Evolutionary conservation across 208 protist species (phyloP).

Genomic region (Trypanosoma lewisi): DNA sequence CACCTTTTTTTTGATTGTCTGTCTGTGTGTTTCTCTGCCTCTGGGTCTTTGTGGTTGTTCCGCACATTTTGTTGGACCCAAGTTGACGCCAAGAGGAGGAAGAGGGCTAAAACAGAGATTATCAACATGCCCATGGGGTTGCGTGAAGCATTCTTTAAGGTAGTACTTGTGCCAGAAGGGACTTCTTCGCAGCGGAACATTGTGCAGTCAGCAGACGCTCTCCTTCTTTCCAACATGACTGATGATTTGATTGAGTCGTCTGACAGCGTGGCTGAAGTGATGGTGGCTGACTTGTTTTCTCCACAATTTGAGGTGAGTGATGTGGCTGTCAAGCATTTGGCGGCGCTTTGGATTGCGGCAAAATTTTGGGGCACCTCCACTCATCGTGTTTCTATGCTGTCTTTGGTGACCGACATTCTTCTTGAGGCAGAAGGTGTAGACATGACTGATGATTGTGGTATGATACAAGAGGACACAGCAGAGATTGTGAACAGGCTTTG

Average conservation of each 20-base stretch:
- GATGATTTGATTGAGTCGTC: not conserved
- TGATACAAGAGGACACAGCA: not conserved
- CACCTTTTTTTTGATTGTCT: too few species aligned
- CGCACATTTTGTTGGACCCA: too few species aligned
- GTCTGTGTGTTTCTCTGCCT: too few species aligned
- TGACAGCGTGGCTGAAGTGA: not conserved
- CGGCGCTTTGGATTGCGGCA: slow-evolving; percentile 19
- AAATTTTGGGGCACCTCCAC: slow-evolving; percentile 37
- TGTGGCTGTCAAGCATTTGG: slow-evolving; percentile 11
- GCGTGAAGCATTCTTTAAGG: slow-evolving; percentile 3
- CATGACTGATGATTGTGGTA: slow-evolving; percentile 2
- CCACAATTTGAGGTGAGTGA: not conserved
- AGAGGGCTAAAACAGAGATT: too few species aligned
- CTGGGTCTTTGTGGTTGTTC: too few species aligned
- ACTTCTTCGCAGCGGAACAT: slow-evolving; percentile 8
- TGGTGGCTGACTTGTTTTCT: slow-evolving; percentile 13
- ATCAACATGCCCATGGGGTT: not conserved
- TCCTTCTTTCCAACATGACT: not conserved
- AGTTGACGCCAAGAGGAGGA: too few species aligned
- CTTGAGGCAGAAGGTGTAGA: not conserved
- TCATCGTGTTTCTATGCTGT: slow-evolving; percentile 26
- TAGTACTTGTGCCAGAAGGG: not conserved
- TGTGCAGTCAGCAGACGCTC: not conserved
- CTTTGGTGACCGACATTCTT: slow-evolving; percentile 25
- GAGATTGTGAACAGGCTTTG: slow-evolving; percentile 18